Evolutionary conservation across 202 grass and related monocot genomes (phyloP).

Genomic region (Elaeis oleifera): DNA sequence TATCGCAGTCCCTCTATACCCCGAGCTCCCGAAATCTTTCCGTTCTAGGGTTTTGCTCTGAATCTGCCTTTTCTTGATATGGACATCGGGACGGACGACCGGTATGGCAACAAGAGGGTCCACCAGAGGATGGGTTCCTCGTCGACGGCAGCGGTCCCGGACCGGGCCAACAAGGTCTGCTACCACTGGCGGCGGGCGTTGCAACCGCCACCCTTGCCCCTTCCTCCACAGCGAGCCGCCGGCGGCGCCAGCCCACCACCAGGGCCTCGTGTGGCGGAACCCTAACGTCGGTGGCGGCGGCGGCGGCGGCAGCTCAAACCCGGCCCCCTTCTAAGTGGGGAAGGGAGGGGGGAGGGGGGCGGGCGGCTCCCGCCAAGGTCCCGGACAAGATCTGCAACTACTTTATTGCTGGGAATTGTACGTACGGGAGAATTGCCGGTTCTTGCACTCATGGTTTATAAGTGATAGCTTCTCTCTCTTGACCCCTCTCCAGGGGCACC

Average conservation of each 20-base stretch:
- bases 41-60: no score
- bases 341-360: slow-evolving; percentile 4
- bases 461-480: slow-evolving; percentile 60
- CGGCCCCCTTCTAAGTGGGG: slow-evolving; percentile 12
- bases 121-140: slow-evolving; percentile 41
- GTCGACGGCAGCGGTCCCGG: slow-evolving; percentile 17
- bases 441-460: slow-evolving; percentile 54
- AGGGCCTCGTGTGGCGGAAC: slow-evolving; percentile 53
- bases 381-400: slow-evolving; percentile 49
- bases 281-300: slow-evolving; percentile 10
- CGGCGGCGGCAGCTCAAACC: slow-evolving; percentile 1
- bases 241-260: slow-evolving; percentile 17
- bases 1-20: no score
- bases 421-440: slow-evolving; percentile 72
- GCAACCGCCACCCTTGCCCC: slow-evolving; percentile 78
- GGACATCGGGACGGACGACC: slow-evolving; percentile 63
- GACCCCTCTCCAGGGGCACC: slow-evolving; percentile 68
- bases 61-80: slow-evolving; percentile 17
- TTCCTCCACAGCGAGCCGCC: slow-evolving; percentile 82
- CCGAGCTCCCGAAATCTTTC: no score
- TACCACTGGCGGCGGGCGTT: slow-evolving; percentile 72
- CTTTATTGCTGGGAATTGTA: slow-evolving; percentile 61
- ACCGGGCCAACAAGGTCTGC: slow-evolving; percentile 55
- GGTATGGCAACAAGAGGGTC: slow-evolving; percentile 59
- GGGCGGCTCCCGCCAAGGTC: slow-evolving; percentile 7